A percentile compares a stretch with the other conserved stretches of the same genome.
These are phyloP conservation scores for Pythium dissotocum DNA, from an alignment of 352 stramenopile genomes.

Conservation along the genomic window DNA sequence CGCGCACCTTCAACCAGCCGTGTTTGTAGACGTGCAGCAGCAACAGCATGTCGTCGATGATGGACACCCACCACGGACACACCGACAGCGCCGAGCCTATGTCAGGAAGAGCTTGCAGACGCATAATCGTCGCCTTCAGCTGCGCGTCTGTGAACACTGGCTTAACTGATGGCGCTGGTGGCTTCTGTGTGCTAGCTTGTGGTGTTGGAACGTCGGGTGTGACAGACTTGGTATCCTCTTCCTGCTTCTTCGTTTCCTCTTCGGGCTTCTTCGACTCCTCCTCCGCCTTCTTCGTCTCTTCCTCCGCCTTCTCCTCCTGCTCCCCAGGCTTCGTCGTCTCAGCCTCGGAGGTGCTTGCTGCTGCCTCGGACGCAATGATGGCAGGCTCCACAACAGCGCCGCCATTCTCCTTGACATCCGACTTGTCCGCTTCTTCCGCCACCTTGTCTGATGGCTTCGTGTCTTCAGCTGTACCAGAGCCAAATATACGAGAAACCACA, in stretches of 20 bases:
- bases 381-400: background rate
- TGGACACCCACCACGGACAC: slow-evolving; percentile 74
- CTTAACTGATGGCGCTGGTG: background rate
- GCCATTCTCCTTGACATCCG: background rate
- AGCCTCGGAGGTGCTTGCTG: background rate
- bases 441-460: background rate
- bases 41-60: slow-evolving; percentile 75
- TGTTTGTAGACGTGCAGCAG: slow-evolving; percentile 67
- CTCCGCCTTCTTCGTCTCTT: background rate
- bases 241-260: background rate
- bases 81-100: slow-evolving; percentile 37
- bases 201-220: background rate
- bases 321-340: too few species aligned
- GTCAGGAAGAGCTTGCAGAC: slow-evolving; percentile 43
- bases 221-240: background rate
- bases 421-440: background rate
- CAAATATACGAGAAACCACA: slow-evolving; percentile 1
- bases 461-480: background rate
- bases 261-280: background rate
- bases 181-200: background rate
- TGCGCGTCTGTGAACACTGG: slow-evolving; percentile 14
- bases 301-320: background rate
- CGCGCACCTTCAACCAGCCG: slow-evolving; percentile 68
- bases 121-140: slow-evolving; percentile 37
- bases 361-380: background rate